Percentiles rank a stretch among this genome's conserved stretches.
Conservation (phyloP, 2,329 filamentous ascomycete genomes). For the Cordyceps cicadae region DNA sequence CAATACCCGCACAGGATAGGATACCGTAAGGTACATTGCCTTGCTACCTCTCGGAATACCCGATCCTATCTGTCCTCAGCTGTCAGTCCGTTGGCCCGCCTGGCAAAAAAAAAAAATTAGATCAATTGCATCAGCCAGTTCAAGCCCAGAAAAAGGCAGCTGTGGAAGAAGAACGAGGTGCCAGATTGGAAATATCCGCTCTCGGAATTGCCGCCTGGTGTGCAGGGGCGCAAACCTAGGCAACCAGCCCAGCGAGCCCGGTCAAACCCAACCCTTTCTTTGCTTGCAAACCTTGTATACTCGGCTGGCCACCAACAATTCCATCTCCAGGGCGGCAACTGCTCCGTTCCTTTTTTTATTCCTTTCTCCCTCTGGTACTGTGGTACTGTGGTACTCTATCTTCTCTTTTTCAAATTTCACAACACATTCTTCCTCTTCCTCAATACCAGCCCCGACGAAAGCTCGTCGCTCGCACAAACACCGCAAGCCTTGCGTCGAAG, state of each 20-base stretch:
- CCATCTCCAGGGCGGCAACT: neutral
- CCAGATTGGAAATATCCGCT: constrained; percentile 4
- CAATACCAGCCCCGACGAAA: neutral
- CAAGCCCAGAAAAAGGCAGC: neutral
- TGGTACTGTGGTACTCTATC: neutral
- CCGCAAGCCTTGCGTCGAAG: neutral
- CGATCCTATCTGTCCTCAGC: neutral
- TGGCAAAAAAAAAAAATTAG: neutral
- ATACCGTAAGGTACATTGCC: no score
- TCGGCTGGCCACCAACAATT: constrained; percentile 4
- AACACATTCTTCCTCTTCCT: neutral
- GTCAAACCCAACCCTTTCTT: neutral
- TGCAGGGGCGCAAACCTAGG: neutral
- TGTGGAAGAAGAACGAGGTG: neutral
- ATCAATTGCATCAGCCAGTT: neutral
- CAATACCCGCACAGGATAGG: neutral
- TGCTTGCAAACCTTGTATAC: constrained; percentile 11
- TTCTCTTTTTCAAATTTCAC: neutral
- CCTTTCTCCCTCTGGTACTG: neutral
- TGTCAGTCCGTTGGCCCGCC: constrained; percentile 5
- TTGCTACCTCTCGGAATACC: no score
- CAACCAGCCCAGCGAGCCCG: neutral
- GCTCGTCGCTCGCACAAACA: neutral
- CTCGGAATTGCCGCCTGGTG: constrained; percentile 10
- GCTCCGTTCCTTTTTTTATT: neutral